Percentiles rank a stretch among this genome's conserved stretches.
phyloP scores from a whole-genome alignment of 345 rosid species.

The Hibiscus syriacus region DNA sequence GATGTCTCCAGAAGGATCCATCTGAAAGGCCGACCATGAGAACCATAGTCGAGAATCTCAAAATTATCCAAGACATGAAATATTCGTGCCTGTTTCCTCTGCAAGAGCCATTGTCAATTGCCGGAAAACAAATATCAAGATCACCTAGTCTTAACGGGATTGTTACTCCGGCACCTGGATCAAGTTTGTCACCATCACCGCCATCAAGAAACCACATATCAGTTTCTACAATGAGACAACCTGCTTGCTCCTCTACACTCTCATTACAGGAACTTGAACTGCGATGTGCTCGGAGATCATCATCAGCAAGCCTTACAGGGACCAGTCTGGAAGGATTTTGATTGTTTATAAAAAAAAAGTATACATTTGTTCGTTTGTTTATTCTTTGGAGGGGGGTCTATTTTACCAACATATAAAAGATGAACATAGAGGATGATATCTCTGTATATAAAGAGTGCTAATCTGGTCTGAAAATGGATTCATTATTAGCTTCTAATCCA shows the following conservation, averaged over 20 bases:
- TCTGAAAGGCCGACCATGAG: conserved; percentile 89
- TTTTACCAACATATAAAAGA: too few relatives aligned
- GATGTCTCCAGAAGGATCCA: conserved; percentile 82
- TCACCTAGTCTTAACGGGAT: too few relatives aligned
- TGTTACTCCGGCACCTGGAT: conserved; percentile 40
- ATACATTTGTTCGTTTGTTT: conserved; percentile 23
- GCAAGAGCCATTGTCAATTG: conserved; percentile 58
- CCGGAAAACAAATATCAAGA: conserved; percentile 70
- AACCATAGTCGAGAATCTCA: too few relatives aligned
- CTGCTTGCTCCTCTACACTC: conserved; percentile 52
- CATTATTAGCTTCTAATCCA: neutral
- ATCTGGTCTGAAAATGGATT: conserved; percentile 19
- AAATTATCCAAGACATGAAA: conserved; percentile 80
- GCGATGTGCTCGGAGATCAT: conserved; percentile 51
- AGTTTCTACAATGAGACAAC: conserved; percentile 39
- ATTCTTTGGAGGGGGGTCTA: too few relatives aligned
- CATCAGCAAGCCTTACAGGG: conserved; percentile 53
- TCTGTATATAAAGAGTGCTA: conserved; percentile 46
- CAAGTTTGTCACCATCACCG: conserved; percentile 45
- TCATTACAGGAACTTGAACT: conserved; percentile 58
- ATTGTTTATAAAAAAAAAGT: conserved; percentile 44
- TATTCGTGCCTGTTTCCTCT: conserved; percentile 67
- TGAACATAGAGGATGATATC: too few relatives aligned
- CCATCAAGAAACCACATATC: too few relatives aligned
- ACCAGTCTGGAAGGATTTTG: conserved; percentile 92